Evolutionary conservation across 2,329 filamentous ascomycete genomes (phyloP).

Genomic region (Alternaria gaisen): DNA sequence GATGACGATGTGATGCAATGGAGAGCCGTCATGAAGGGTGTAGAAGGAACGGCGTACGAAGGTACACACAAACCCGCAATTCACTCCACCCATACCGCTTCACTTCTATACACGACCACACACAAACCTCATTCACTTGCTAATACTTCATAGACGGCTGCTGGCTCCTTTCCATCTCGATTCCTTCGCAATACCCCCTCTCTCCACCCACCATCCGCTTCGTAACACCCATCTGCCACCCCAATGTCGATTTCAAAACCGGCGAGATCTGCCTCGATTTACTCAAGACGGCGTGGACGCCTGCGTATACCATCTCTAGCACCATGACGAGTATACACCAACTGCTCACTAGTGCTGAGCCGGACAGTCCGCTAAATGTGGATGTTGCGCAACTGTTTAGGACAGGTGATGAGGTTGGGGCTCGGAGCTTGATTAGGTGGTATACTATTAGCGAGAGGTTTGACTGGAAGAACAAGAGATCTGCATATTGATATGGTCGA

Average conservation of each 20-base stretch:
- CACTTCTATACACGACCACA: not conserved
- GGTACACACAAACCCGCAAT: slow-evolving; percentile 50
- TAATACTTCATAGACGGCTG: slow-evolving; percentile 65
- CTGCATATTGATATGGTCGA: not conserved
- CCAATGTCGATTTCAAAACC: slow-evolving; percentile 61
- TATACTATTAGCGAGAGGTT: slow-evolving; percentile 68
- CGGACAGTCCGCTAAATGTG: slow-evolving; percentile 80
- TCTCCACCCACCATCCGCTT: slow-evolving; percentile 81
- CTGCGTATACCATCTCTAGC: slow-evolving; percentile 81
- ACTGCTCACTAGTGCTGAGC: slow-evolving; percentile 72
- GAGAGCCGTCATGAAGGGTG: slow-evolving; percentile 68
- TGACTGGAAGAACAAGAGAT: slow-evolving; percentile 10
- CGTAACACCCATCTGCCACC: slow-evolving; percentile 61
- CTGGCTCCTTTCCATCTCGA: slow-evolving; percentile 81
- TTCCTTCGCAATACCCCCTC: slow-evolving; percentile 82
- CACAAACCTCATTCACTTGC: not conserved
- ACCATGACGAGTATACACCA: slow-evolving; percentile 77
- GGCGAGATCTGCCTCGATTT: slow-evolving; percentile 96
- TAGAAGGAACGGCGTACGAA: slow-evolving; percentile 67
- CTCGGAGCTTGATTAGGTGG: slow-evolving; percentile 74
- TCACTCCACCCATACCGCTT: not conserved
- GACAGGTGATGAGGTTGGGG: slow-evolving; percentile 72
- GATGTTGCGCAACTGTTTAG: slow-evolving; percentile 77
- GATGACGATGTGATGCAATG: slow-evolving; percentile 67
- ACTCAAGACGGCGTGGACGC: slow-evolving; percentile 79